Base-by-base conservation (phyloP, 1,284 basidiomycete genomes). In the Hemileccinum hortonii region DNA sequence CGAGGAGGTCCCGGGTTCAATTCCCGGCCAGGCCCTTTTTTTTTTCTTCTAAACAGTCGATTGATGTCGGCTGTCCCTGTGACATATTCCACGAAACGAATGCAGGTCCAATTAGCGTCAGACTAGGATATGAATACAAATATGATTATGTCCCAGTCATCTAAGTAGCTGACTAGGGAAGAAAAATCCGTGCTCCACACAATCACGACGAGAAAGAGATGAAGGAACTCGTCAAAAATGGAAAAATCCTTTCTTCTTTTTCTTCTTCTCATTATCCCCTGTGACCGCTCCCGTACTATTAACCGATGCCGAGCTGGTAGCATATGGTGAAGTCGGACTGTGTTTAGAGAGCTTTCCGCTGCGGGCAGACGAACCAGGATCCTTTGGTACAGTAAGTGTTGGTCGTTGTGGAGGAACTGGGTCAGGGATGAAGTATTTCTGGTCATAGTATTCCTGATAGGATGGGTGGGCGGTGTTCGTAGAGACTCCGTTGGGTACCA, bases 221-320 rank as follows among this genome's bases (percentile, higher is more conserved):
- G 14, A 46, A 6, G 35, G 5, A 21, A 38, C 14, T 16, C 14
- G 26, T 74, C 58, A 84, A 62, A 86, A 86, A 39, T 80, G 75
- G 73, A 92, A 90, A 62, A 93, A 76, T 18, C 86, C 81, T 63
- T 81, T 83, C 76, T 88, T 90, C 77, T 89, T 91, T 73, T 88
- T 88, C 74, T 86, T 85, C 67, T 88, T 81, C 58, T 84, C 80
- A 53, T 79, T 72, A 44, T 67, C 62, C 62, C 61, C 69, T 18
- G 69, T 69, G 41, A 62, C 54, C 21, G 58, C 64, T 46, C 65
- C 66, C 37, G 74, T 75, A 24, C 74, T 72, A 26, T 71, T 73
- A 44, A 72, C 64, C 9, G 83, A 81, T 37, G 69, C 69, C 6
- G 75, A 69, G 42, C 80, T 81, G 15, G 76, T 72, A 21, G 79